These are phyloP conservation scores for Coemansia sp. DNA, from an alignment of 192 early-diverging fungal species.

Conservation along the genomic window DNA sequence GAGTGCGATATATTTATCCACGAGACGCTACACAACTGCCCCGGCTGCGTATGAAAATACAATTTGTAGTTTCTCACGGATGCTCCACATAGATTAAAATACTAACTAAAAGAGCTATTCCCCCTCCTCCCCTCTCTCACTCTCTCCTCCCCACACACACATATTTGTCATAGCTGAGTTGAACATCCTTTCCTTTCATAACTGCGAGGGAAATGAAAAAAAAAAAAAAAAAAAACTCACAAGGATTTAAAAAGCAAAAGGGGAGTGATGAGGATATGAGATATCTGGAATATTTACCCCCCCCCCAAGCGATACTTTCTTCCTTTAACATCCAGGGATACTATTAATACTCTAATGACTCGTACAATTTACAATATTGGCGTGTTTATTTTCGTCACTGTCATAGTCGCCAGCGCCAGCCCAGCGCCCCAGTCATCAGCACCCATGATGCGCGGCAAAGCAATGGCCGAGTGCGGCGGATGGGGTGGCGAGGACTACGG, in stretches of 20 bases:
- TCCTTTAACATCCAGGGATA: neutral
- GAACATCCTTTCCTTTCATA: neutral
- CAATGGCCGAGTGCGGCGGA: conserved; percentile 10
- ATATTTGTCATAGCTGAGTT: neutral
- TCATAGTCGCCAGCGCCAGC: conserved; percentile 1
- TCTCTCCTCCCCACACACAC: too few relatives aligned
- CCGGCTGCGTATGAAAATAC: conserved; percentile 56
- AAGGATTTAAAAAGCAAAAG: neutral
- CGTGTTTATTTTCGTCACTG: conserved; percentile 11
- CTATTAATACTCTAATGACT: conserved; percentile 20
- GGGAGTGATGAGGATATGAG: neutral
- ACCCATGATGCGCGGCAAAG: neutral
- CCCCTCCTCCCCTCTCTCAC: too few relatives aligned
- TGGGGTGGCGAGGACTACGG: conserved; percentile 19
- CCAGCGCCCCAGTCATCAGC: neutral
- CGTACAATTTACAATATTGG: conserved; percentile 25
- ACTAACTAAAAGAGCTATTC: neutral
- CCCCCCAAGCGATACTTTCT: too few relatives aligned
- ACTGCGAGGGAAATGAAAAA: neutral
- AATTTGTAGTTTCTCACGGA: neutral
- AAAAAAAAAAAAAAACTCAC: neutral
- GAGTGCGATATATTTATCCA: conserved; percentile 95
- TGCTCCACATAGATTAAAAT: neutral
- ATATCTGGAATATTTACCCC: neutral
- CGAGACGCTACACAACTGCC: conserved; percentile 90